Conservation (phyloP, 1,284 basidiomycete species). For the Cutaneotrichosporon sp. region DNA sequence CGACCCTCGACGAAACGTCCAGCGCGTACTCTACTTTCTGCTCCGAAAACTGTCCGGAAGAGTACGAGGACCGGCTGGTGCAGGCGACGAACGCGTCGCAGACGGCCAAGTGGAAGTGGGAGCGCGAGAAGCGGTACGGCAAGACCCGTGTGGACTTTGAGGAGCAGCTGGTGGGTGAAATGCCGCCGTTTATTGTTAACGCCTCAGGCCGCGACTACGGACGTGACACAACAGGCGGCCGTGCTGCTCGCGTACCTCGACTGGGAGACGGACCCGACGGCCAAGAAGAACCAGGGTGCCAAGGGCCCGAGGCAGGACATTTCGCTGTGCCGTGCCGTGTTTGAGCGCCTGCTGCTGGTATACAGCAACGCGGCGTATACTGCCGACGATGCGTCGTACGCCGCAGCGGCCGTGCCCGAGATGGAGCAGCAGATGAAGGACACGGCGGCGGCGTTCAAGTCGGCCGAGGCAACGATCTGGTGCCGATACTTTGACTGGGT, state of each 20-base stretch:
- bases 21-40: constrained; percentile 82
- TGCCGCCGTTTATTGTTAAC: background rate
- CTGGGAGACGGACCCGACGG: constrained; percentile 45
- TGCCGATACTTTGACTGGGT: constrained; percentile 32
- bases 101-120: constrained; percentile 49
- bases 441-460: constrained; percentile 31
- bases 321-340: constrained; percentile 58
- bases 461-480: constrained; percentile 41
- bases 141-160: constrained; percentile 40
- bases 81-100: constrained; percentile 65
- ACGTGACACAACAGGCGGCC: constrained; percentile 19
- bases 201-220: constrained; percentile 16
- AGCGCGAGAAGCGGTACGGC: constrained; percentile 32
- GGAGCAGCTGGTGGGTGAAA: constrained; percentile 32
- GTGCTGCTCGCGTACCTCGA: constrained; percentile 33
- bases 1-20: constrained; percentile 64
- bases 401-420: constrained; percentile 55
- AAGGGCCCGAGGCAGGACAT: constrained; percentile 49
- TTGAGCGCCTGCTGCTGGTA: constrained; percentile 70
- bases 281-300: constrained; percentile 53
- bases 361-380: constrained; percentile 53
- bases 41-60: constrained; percentile 62
- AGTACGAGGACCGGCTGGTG: constrained; percentile 72
- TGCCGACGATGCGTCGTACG: constrained; percentile 49
- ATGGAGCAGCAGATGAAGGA: constrained; percentile 17